These are phyloP conservation scores for Bruguiera gymnorhiza DNA, from an alignment of 345 rosid genomes.

Conservation along the genomic window DNA sequence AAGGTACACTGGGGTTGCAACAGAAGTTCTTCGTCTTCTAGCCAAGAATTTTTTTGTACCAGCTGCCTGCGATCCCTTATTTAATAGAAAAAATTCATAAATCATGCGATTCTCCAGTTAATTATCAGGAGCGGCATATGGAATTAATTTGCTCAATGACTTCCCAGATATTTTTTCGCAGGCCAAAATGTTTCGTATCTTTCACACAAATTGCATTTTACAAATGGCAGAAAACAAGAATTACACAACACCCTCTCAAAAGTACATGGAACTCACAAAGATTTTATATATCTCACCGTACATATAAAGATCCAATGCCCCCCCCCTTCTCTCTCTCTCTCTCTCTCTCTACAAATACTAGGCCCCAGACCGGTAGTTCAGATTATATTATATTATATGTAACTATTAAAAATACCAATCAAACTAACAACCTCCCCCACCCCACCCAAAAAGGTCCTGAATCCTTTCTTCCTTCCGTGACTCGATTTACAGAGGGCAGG, in stretches of 20 bases:
- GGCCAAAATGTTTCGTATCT: conserved; percentile 31
- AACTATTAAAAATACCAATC: conserved; percentile 40
- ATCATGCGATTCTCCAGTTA: too few relatives aligned
- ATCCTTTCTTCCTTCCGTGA: conserved; percentile 38
- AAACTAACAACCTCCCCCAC: conserved; percentile 26
- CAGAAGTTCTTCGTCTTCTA: too few relatives aligned
- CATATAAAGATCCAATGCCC: conserved; percentile 15
- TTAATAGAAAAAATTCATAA: too few relatives aligned
- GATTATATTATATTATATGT: conserved; percentile 11
- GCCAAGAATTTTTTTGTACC: too few relatives aligned
- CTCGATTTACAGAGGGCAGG: conserved; percentile 48
- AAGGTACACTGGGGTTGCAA: too few relatives aligned
- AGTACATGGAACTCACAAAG: conserved; percentile 44
- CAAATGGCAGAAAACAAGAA: conserved; percentile 21
- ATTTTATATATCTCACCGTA: conserved; percentile 32
- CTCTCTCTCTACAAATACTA: conserved; percentile 13
- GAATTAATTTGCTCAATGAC: background rate
- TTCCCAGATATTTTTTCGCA: conserved; percentile 10
- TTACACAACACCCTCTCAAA: conserved; percentile 51
- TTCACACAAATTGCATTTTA: conserved; percentile 47
- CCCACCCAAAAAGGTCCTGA: background rate
- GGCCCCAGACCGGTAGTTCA: conserved; percentile 28
- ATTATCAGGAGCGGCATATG: too few relatives aligned
- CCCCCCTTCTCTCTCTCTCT: background rate
- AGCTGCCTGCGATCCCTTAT: too few relatives aligned